Percentiles rank a stretch among this genome's conserved stretches.
These are phyloP conservation scores for Capronia epimyces DNA, from an alignment of 2,329 filamentous ascomycete genomes.

Conservation along the genomic window DNA sequence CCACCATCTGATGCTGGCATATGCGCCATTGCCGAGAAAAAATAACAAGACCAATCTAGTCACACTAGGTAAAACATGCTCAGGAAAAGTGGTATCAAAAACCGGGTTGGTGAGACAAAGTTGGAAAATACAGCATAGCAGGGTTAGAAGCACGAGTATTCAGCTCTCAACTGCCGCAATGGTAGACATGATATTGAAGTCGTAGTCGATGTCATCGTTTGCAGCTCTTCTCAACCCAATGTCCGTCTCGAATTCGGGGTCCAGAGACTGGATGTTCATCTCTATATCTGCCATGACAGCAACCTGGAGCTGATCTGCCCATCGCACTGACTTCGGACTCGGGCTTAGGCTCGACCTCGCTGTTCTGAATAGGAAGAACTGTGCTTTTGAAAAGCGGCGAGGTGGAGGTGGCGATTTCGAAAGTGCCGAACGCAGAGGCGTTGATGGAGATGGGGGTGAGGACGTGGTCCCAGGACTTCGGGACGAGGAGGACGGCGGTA, in stretches of 20 bases:
- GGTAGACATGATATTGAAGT: neutral
- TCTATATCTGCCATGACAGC: conserved; percentile 11
- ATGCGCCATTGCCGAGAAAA: no score
- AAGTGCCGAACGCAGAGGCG: conserved; percentile 18
- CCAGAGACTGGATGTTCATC: neutral
- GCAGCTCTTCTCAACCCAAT: neutral
- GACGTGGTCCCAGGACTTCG: neutral
- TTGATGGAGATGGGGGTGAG: conserved; percentile 1
- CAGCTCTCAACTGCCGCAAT: no score
- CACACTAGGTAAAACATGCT: neutral
- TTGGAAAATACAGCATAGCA: no score
- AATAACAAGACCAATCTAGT: neutral
- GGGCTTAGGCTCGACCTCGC: neutral
- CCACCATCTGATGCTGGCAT: no score
- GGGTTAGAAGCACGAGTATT: no score
- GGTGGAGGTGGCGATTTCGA: conserved; percentile 14
- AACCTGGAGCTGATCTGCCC: conserved; percentile 19
- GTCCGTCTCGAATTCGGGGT: conserved; percentile 4
- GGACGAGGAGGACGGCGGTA: neutral
- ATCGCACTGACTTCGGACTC: conserved; percentile 21
- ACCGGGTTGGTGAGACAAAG: no score
- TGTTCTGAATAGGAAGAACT: conserved; percentile 4
- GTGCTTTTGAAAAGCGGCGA: neutral
- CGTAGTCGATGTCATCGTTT: neutral
- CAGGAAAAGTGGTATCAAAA: no score